Evolutionary conservation across 768 basidiomycete species (phyloP).

Genomic region (Leccinum sublutescens): DNA sequence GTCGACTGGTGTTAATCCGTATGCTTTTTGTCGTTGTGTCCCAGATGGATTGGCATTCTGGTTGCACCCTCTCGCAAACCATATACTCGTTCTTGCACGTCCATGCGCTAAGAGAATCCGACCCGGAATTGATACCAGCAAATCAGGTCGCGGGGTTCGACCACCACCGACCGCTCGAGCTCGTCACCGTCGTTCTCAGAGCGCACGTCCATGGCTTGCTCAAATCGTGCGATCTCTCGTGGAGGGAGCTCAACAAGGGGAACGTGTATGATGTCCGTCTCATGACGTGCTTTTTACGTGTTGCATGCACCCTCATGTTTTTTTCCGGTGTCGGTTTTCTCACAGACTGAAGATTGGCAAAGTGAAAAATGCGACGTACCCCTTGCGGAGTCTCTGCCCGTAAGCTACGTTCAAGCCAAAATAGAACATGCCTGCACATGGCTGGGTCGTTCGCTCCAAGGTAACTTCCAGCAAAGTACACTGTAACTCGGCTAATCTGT

Average conservation of each 20-base stretch:
- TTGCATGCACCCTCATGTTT: slow-evolving; percentile 12
- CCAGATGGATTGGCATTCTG: slow-evolving; percentile 87
- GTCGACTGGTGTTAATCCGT: background rate
- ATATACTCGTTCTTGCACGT: slow-evolving; percentile 78
- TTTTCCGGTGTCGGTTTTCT: slow-evolving; percentile 4
- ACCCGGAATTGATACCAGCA: slow-evolving; percentile 48
- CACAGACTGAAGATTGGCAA: slow-evolving; percentile 84
- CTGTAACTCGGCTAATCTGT: slow-evolving; percentile 8
- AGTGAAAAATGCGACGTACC: slow-evolving; percentile 84
- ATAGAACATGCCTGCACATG: slow-evolving; percentile 64
- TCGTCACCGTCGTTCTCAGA: slow-evolving; percentile 67
- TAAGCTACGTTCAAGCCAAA: slow-evolving; percentile 48
- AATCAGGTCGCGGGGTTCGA: slow-evolving; percentile 32
- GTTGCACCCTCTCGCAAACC: slow-evolving; percentile 82
- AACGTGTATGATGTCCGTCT: slow-evolving; percentile 76
- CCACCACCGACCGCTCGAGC: slow-evolving; percentile 51
- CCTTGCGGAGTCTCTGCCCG: slow-evolving; percentile 62
- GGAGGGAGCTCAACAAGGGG: slow-evolving; percentile 78
- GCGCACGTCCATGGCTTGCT: slow-evolving; percentile 65
- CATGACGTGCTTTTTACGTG: slow-evolving; percentile 13
- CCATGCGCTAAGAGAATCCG: slow-evolving; percentile 59
- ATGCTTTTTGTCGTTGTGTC: slow-evolving; percentile 7
- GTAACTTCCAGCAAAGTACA: slow-evolving; percentile 24
- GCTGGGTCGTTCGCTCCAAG: slow-evolving; percentile 47
- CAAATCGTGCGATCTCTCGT: slow-evolving; percentile 80